A percentile compares a stretch with the other conserved stretches of the same genome.
These are phyloP conservation scores for Hericium alpestre DNA, from an alignment of 768 basidiomycete species.

Conservation along the genomic window DNA sequence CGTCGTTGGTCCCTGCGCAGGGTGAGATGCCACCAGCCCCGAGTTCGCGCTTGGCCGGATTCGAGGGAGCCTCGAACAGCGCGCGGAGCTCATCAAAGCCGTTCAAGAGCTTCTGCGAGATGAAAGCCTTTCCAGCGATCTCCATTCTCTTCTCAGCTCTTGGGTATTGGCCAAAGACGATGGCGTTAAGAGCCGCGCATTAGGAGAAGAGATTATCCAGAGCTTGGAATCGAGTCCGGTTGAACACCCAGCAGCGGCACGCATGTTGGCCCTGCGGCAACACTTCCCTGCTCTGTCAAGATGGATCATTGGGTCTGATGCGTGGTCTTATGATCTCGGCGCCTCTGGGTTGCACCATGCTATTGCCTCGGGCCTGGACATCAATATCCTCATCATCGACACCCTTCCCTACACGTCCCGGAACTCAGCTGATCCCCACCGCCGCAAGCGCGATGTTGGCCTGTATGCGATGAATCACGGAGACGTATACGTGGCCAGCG, in stretches of 20 bases:
- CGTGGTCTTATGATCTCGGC: conserved; percentile 96
- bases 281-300: conserved; percentile 63
- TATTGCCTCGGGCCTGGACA: conserved; percentile 80
- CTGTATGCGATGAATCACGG: conserved; percentile 99
- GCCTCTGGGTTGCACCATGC: conserved; percentile 92
- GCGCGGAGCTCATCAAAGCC: conserved; percentile 52
- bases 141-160: conserved; percentile 64
- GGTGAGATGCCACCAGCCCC: conserved; percentile 76
- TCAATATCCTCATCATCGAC: conserved; percentile 95
- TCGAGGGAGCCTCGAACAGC: conserved; percentile 68
- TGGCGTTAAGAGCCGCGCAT: conserved; percentile 41
- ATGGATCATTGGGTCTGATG: conserved; percentile 98
- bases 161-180: conserved; percentile 80
- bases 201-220: conserved; percentile 48
- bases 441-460: conserved; percentile 92
- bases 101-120: conserved; percentile 58
- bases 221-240: conserved; percentile 33
- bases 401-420: conserved; percentile 81
- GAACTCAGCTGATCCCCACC: conserved; percentile 52
- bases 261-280: conserved; percentile 47
- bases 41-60: conserved; percentile 92
- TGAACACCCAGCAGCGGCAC: conserved; percentile 35
- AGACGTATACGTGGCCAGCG: conserved; percentile 89
- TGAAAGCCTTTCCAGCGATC: conserved; percentile 34
- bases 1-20: conserved; percentile 54